Conservation (phyloP, 805 yeast genomes). For the Myxozyma neotropica region DNA sequence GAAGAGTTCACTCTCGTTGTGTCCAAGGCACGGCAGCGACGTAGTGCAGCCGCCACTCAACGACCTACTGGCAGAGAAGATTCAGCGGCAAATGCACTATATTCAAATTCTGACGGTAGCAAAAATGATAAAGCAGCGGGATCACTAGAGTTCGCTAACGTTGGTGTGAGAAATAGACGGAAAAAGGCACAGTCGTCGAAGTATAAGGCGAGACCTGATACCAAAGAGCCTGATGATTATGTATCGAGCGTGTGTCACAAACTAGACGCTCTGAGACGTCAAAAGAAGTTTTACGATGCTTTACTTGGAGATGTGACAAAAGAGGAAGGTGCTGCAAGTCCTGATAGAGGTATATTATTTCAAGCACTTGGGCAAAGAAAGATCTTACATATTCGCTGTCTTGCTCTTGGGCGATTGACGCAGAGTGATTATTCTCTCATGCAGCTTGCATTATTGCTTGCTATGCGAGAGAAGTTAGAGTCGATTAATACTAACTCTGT, state of each 20-base stretch:
- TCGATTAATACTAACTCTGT: constrained; percentile 17
- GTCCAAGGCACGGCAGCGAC: neutral
- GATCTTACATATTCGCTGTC: constrained; percentile 53
- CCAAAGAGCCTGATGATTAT: constrained; percentile 7
- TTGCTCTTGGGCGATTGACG: constrained; percentile 71
- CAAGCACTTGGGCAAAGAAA: neutral
- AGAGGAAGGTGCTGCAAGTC: too few species aligned
- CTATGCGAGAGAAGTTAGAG: constrained; percentile 43
- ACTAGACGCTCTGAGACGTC: constrained; percentile 1
- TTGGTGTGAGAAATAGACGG: neutral
- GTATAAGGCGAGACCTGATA: constrained; percentile 4
- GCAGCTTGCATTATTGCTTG: constrained; percentile 63
- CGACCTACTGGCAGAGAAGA: too few species aligned
- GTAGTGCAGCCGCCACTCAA: neutral
- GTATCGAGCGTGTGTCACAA: neutral
- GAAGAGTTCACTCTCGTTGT: constrained; percentile 21
- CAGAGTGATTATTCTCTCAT: constrained; percentile 53
- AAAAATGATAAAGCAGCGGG: too few species aligned
- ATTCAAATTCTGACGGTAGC: too few species aligned
- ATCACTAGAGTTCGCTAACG: too few species aligned
- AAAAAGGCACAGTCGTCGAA: constrained; percentile 20
- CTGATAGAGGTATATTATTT: neutral
- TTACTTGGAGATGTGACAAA: neutral
- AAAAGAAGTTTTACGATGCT: constrained; percentile 1
- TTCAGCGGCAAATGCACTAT: too few species aligned